Evolutionary conservation across 176 grass and related monocot genomes (phyloP).

Genomic region (Tuctoria greenei): DNA sequence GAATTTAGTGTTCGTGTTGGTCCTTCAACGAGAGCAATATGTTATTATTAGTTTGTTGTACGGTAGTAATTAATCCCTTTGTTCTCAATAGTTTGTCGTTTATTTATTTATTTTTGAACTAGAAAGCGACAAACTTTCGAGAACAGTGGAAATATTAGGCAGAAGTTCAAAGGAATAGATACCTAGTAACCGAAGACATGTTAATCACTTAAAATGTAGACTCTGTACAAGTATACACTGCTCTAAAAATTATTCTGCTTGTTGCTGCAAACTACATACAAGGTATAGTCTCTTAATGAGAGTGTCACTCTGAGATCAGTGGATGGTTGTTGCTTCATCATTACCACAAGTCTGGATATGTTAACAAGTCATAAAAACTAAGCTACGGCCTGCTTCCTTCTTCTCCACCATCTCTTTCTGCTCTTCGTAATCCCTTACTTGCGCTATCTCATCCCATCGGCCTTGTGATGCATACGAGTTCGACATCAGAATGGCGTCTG

Average conservation of each 20-base stretch:
- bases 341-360: background rate
- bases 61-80: background rate
- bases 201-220: background rate
- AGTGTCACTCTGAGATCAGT: background rate
- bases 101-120: too few relatives aligned
- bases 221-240: conserved; percentile 19
- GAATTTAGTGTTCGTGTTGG: background rate
- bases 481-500: conserved; percentile 58
- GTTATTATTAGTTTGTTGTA: background rate
- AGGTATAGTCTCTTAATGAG: background rate
- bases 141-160: too few relatives aligned
- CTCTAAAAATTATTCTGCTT: background rate
- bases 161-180: conserved; percentile 5
- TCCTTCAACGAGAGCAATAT: background rate
- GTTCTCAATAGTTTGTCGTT: too few relatives aligned
- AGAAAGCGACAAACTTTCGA: too few relatives aligned
- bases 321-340: background rate
- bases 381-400: conserved; percentile 58
- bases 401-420: conserved; percentile 27
- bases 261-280: too few relatives aligned
- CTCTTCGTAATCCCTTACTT: conserved; percentile 29
- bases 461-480: conserved; percentile 48
- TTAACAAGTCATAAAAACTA: conserved; percentile 22
- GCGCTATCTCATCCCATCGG: conserved; percentile 43
- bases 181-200: background rate